phyloP scores from a whole-genome alignment of 1,284 basidiomycete species.

The Cryptococcus sp. region DNA sequence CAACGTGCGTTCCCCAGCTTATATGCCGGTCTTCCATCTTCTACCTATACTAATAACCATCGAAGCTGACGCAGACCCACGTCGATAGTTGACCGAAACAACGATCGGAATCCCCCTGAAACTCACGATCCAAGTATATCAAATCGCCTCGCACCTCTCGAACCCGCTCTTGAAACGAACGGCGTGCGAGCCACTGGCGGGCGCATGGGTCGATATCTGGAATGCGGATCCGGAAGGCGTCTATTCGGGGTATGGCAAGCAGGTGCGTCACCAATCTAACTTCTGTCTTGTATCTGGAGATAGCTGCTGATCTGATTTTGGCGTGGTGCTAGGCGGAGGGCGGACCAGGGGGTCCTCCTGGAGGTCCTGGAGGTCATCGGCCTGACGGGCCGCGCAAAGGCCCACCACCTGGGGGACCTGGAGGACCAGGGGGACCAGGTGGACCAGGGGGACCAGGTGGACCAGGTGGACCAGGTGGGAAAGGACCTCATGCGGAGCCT shows the following conservation, averaged over 20 bases:
- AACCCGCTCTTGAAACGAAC: conserved; percentile 4
- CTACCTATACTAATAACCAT: not conserved
- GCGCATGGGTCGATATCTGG: conserved; percentile 32
- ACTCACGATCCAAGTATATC: conserved; percentile 18
- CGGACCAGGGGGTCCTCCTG: conserved; percentile 4
- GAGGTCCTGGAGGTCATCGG: not conserved
- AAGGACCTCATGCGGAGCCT: conserved; percentile 7
- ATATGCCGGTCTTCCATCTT: not conserved
- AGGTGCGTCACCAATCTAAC: not conserved
- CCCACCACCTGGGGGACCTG: conserved; percentile 9
- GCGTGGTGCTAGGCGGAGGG: not conserved
- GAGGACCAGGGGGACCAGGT: conserved; percentile 12
- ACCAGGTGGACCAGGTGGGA: conserved; percentile 12
- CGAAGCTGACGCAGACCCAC: not conserved
- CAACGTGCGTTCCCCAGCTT: conserved; percentile 1
- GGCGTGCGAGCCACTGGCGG: conserved; percentile 16
- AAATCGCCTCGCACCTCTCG: conserved; percentile 19
- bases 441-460: conserved; percentile 15
- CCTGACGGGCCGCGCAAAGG: conserved; percentile 6
- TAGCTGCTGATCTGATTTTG: no score
- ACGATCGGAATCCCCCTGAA: conserved; percentile 19
- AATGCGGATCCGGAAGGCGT: conserved; percentile 19
- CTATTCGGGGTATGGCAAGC: conserved; percentile 22
- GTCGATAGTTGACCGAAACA: conserved; percentile 21
- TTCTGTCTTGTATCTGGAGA: no score